A percentile compares a stretch with the other conserved stretches of the same genome.
Evolutionary conservation across 1,284 basidiomycete species (phyloP).

Genomic region (Thelephora terrestris): DNA sequence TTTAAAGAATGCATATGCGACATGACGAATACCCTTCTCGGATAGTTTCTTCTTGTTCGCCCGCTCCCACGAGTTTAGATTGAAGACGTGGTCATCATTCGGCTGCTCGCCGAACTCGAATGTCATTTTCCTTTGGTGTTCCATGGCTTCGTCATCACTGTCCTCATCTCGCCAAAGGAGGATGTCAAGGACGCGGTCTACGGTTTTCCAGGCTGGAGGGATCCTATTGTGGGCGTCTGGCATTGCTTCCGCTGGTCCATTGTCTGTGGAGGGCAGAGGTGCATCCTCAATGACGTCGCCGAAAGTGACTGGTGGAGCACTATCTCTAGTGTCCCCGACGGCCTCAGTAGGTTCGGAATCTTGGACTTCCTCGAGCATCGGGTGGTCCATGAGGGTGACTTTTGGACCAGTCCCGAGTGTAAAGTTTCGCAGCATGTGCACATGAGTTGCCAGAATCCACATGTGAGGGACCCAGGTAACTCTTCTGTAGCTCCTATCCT

Average conservation of each 20-base stretch:
- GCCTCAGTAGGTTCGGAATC: conserved; percentile 20
- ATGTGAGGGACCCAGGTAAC: conserved; percentile 84
- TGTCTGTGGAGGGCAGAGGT: conserved; percentile 12
- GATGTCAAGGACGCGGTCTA: conserved; percentile 75
- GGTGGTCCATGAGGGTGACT: conserved; percentile 51
- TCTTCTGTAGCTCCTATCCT: conserved; percentile 64
- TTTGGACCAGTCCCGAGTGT: conserved; percentile 51
- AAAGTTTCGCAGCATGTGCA: conserved; percentile 66
- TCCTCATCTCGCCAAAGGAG: conserved; percentile 42
- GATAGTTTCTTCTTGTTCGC: conserved; percentile 34
- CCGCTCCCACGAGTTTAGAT: conserved; percentile 50
- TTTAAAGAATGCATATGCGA: conserved; percentile 79
- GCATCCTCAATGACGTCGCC: conserved; percentile 20
- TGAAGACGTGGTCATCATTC: conserved; percentile 36
- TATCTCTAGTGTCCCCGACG: conserved; percentile 19
- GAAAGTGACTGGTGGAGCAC: conserved; percentile 12
- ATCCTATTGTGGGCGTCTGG: conserved; percentile 59
- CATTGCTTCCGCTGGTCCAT: conserved; percentile 18
- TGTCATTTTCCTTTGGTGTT: conserved; percentile 30
- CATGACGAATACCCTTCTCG: conserved; percentile 41
- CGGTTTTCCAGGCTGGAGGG: conserved; percentile 64
- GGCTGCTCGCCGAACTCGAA: conserved; percentile 52
- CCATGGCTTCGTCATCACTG: conserved; percentile 15
- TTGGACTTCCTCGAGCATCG: conserved; percentile 15
- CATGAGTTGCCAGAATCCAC: conserved; percentile 65